These are phyloP conservation scores for Chalaropsis ovoidea DNA, from an alignment of 2,329 filamentous ascomycete genomes.

Conservation along the genomic window DNA sequence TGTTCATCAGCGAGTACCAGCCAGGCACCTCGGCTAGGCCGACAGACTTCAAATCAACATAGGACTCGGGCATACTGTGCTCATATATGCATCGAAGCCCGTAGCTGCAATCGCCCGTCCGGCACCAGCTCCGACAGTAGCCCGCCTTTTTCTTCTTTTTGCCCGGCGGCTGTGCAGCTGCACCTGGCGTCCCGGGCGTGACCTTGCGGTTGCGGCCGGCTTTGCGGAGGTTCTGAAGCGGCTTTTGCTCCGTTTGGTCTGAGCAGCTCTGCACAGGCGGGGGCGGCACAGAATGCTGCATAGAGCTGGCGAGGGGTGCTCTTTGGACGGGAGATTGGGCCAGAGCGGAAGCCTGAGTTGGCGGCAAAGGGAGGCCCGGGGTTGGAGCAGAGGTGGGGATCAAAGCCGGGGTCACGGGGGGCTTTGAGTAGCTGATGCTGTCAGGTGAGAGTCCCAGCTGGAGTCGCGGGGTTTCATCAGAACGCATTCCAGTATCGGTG, in stretches of 20 bases:
- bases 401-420: too few relatives aligned
- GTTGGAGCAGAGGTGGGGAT: neutral
- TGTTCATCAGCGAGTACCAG: slow-evolving; percentile 34
- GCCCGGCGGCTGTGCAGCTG: neutral
- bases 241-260: neutral
- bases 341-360: neutral
- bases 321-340: slow-evolving; percentile 26
- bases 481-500: neutral
- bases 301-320: slow-evolving; percentile 28
- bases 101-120: slow-evolving; percentile 40
- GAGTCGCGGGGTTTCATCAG: too few relatives aligned
- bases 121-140: slow-evolving; percentile 42
- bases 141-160: slow-evolving; percentile 17
- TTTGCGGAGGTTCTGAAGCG: neutral
- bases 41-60: slow-evolving; percentile 35
- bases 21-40: slow-evolving; percentile 36
- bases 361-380: neutral
- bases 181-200: neutral
- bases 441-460: too few relatives aligned
- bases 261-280: neutral
- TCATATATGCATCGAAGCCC: slow-evolving; percentile 36
- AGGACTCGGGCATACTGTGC: slow-evolving; percentile 41
- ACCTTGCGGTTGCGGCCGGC: slow-evolving; percentile 10
- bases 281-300: slow-evolving; percentile 4
- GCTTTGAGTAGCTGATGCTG: too few relatives aligned